phyloP scores from a whole-genome alignment of 805 yeast species.

The Zygosaccharomyces kombuchaensis region DNA sequence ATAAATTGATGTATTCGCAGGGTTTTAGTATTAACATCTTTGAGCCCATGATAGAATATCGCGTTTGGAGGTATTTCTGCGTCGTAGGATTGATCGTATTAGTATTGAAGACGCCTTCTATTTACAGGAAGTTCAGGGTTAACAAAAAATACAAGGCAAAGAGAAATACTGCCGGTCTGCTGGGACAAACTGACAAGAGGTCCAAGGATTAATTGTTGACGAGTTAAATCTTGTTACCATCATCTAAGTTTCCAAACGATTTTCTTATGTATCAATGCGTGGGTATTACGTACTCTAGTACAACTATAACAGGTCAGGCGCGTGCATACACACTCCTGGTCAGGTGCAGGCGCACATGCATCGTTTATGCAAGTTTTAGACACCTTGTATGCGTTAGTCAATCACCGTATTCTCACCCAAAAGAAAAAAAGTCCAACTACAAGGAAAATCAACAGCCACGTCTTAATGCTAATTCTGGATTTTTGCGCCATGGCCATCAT shows the following conservation, averaged over 20 bases:
- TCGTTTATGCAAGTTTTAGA: background rate
- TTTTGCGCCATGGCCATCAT: conserved; percentile 62
- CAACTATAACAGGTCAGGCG: background rate
- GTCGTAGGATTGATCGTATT: conserved; percentile 3
- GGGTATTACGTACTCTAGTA: background rate
- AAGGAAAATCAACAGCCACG: conserved; percentile 52
- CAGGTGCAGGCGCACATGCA: background rate
- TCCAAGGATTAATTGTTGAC: conserved; percentile 14
- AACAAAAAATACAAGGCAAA: conserved; percentile 22
- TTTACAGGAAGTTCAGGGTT: conserved; percentile 9
- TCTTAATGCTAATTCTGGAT: conserved; percentile 59
- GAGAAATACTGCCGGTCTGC: conserved; percentile 21
- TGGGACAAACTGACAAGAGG: conserved; percentile 15
- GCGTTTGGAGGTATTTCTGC: conserved; percentile 41
- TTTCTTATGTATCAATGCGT: background rate
- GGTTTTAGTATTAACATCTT: conserved; percentile 37
- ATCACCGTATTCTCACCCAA: conserved; percentile 41
- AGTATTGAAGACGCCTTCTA: conserved; percentile 5
- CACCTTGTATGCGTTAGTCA: background rate
- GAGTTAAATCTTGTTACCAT: background rate
- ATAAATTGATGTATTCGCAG: conserved; percentile 44
- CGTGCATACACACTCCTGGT: background rate
- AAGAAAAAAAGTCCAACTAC: conserved; percentile 49
- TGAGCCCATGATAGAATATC: conserved; percentile 43
- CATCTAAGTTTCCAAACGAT: background rate